phyloP scores from a whole-genome alignment of 148 eudicot species.

The Silene uniflora region DNA sequence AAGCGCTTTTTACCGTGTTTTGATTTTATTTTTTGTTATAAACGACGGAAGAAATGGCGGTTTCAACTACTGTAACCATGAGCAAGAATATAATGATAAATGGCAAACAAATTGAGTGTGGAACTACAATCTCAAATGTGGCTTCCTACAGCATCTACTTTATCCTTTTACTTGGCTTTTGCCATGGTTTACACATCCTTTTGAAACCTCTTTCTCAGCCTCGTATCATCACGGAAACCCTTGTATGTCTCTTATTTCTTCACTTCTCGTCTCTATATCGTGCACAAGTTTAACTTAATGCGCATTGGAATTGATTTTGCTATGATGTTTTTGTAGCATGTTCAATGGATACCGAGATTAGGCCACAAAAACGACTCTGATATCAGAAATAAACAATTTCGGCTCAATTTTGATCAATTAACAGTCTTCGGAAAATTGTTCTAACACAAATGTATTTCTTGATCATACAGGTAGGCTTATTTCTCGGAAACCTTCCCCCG shows the following conservation, averaged over 20 bases:
- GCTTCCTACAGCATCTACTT: conserved; percentile 36
- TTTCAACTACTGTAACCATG: background rate
- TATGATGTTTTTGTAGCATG: background rate
- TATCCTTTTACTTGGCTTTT: conserved; percentile 35
- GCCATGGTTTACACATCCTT: conserved; percentile 53
- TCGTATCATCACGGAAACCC: conserved; percentile 70
- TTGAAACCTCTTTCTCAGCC: conserved; percentile 70
- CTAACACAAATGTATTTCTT: background rate
- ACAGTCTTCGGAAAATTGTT: background rate
- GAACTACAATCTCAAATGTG: conserved; percentile 27
- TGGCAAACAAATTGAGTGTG: background rate
- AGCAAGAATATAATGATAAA: too few relatives aligned
- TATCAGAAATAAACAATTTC: too few relatives aligned
- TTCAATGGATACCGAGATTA: too few relatives aligned
- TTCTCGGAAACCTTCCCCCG: conserved; percentile 36
- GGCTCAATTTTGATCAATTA: too few relatives aligned
- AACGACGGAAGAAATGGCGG: too few relatives aligned
- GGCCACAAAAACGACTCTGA: too few relatives aligned
- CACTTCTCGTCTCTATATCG: background rate
- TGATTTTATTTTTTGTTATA: too few relatives aligned
- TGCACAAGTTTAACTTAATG: background rate
- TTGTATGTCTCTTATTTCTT: conserved; percentile 34
- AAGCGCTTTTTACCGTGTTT: too few relatives aligned
- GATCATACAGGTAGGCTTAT: conserved; percentile 65
- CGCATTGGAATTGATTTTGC: too few relatives aligned